phyloP scores from a whole-genome alignment of 2,329 filamentous ascomycete genomes.

The Diaporthe vexans region DNA sequence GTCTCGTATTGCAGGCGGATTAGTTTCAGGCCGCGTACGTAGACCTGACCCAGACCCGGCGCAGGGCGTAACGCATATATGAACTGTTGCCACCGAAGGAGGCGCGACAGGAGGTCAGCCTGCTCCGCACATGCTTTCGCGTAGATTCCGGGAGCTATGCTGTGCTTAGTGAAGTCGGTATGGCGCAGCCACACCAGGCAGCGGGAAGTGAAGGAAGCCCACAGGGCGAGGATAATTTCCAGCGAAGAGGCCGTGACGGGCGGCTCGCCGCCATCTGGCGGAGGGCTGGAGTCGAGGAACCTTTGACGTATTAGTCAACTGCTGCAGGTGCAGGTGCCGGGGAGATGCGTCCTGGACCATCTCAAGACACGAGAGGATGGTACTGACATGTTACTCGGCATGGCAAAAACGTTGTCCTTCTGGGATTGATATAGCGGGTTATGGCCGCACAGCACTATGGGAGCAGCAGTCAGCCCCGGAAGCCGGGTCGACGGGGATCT shows the following conservation, averaged over 20 bases:
- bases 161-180: conserved; percentile 15
- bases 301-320: no score
- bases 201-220: conserved; percentile 9
- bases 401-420: conserved; percentile 15
- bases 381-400: conserved; percentile 1
- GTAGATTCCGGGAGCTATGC: neutral
- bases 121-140: neutral
- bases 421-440: conserved; percentile 17
- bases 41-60: neutral
- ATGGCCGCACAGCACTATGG: conserved; percentile 16
- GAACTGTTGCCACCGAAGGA: conserved; percentile 1
- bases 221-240: neutral
- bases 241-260: neutral
- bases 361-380: no score
- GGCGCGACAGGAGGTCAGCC: neutral
- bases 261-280: neutral
- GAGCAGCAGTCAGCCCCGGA: neutral
- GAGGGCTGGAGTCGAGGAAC: conserved; percentile 14
- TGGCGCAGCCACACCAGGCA: conserved; percentile 8
- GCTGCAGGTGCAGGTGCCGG: no score
- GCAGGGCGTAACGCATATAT: neutral
- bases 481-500: no score
- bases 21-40: neutral
- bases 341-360: no score
- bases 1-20: conserved; percentile 13